phyloP scores from a whole-genome alignment of 2,329 filamentous ascomycete genomes.

The Trichoderma sp. region DNA sequence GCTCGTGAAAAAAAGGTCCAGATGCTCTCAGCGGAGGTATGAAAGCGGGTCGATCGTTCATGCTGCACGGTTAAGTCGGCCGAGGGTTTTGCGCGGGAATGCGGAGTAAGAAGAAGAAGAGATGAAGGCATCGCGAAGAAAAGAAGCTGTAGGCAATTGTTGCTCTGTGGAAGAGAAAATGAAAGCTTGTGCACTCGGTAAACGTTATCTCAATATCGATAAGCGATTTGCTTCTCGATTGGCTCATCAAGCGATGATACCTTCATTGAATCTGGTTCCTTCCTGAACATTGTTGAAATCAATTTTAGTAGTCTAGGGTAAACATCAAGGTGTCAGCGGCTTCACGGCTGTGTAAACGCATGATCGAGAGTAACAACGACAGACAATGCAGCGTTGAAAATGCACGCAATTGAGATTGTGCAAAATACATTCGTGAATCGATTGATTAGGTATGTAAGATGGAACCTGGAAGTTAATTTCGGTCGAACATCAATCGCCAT shows the following conservation, averaged over 20 bases:
- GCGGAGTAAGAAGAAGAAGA: background rate
- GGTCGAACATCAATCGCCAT: background rate
- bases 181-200: background rate
- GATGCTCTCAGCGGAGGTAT: background rate
- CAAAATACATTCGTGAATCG: too few species aligned
- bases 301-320: background rate
- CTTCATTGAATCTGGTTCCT: background rate
- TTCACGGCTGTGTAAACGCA: background rate
- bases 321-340: background rate
- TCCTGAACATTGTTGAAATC: background rate
- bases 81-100: background rate
- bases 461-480: too few species aligned
- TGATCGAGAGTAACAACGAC: background rate
- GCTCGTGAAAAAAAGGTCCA: background rate
- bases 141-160: background rate
- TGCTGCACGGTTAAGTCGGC: background rate
- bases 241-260: background rate
- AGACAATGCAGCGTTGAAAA: background rate
- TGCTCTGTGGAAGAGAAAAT: background rate
- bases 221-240: background rate
- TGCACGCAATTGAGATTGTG: background rate
- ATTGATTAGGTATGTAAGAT: too few species aligned
- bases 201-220: background rate
- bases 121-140: background rate
- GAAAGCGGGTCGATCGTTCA: background rate